These are phyloP conservation scores for Punica granatum DNA, from an alignment of 345 rosid species.

Conservation along the genomic window DNA sequence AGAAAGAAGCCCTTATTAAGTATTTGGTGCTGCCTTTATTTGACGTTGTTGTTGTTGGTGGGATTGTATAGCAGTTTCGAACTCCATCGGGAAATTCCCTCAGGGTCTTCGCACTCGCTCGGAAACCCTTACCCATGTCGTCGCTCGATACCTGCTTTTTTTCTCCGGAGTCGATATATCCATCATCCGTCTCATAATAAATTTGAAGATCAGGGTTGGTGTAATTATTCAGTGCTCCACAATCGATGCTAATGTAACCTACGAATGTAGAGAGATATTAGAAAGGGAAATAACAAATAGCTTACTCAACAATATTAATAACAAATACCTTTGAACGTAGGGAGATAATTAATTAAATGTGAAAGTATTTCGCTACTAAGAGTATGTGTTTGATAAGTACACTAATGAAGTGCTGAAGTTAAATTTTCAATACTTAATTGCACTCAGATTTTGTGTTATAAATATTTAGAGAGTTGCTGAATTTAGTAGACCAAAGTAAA, in stretches of 20 bases:
- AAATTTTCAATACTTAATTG: too few relatives aligned
- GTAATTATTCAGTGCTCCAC: conserved; percentile 15
- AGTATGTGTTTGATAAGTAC: too few relatives aligned
- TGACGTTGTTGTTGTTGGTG: conserved; percentile 3
- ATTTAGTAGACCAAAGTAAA: too few relatives aligned
- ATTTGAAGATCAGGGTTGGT: neutral
- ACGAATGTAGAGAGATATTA: too few relatives aligned
- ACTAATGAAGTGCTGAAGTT: too few relatives aligned
- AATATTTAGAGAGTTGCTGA: too few relatives aligned
- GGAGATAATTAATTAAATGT: too few relatives aligned
- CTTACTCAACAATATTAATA: too few relatives aligned
- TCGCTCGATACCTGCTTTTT: conserved; percentile 6
- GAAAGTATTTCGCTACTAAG: too few relatives aligned
- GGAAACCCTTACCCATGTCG: neutral
- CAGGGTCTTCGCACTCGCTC: neutral
- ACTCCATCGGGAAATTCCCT: conserved; percentile 23
- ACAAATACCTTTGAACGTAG: too few relatives aligned
- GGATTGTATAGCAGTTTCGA: conserved; percentile 25
- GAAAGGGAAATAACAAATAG: too few relatives aligned
- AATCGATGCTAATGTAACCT: conserved; percentile 25
- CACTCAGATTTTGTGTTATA: too few relatives aligned
- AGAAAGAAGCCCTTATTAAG: conserved; percentile 38
- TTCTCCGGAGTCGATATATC: conserved; percentile 12
- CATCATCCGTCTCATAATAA: conserved; percentile 11
- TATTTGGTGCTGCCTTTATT: conserved; percentile 25